Evolutionary conservation across 345 rosid species (phyloP).

Genomic region (Trapa bicornis): DNA sequence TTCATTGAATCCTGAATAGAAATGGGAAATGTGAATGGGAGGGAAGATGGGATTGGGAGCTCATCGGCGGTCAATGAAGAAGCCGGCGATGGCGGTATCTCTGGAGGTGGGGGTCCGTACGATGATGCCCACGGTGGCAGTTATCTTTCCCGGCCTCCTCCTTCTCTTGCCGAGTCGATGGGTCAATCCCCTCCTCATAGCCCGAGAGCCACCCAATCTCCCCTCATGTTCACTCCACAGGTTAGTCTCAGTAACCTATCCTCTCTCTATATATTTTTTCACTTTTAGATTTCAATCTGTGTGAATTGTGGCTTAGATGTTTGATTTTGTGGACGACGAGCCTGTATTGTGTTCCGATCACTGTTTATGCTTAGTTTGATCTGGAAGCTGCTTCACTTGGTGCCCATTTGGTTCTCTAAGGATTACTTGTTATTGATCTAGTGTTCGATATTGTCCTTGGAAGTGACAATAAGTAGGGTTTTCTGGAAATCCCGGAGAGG

Average conservation of each 20-base stretch:
- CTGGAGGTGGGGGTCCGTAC: constrained; percentile 15
- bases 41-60: constrained; percentile 60
- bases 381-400: not conserved
- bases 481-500: not conserved
- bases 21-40: constrained; percentile 92
- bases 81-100: constrained; percentile 16
- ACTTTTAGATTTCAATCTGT: not conserved
- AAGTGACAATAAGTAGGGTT: not conserved
- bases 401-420: not conserved
- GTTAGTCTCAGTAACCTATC: constrained; percentile 14
- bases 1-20: not conserved
- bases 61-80: constrained; percentile 48
- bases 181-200: constrained; percentile 93
- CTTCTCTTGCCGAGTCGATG: constrained; percentile 41
- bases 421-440: not conserved
- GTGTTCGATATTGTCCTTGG: not conserved
- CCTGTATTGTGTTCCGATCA: not conserved
- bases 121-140: constrained; percentile 20
- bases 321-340: too few relatives aligned
- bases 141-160: not conserved
- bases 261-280: not conserved
- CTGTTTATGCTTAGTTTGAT: not conserved
- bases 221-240: constrained; percentile 96
- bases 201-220: constrained; percentile 69
- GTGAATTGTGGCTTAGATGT: not conserved